Evolutionary conservation across 441 rosid genomes (phyloP).

Genomic region (Gossypium lobatum): DNA sequence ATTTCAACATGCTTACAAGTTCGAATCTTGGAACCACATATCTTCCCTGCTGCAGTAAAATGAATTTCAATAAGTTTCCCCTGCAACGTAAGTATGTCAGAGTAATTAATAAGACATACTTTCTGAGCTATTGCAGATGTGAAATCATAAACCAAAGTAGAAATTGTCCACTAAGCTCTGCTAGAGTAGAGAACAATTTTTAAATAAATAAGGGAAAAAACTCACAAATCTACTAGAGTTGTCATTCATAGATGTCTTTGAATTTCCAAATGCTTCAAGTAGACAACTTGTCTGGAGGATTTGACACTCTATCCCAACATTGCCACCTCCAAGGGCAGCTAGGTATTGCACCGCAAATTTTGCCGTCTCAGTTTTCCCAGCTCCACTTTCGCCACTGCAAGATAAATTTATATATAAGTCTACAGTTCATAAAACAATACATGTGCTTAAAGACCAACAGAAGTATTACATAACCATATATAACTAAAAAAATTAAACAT

Average conservation of each 20-base stretch:
- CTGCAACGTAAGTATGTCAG: slow-evolving; percentile 28
- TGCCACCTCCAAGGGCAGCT: slow-evolving; percentile 82
- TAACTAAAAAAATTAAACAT: background rate
- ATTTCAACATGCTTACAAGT: slow-evolving; percentile 60
- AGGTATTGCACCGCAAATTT: slow-evolving; percentile 88
- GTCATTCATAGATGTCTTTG: slow-evolving; percentile 84
- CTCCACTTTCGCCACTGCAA: slow-evolving; percentile 96
- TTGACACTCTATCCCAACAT: slow-evolving; percentile 62
- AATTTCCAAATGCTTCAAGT: slow-evolving; percentile 99
- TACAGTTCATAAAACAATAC: slow-evolving; percentile 1
- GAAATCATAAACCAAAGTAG: slow-evolving; percentile 1
- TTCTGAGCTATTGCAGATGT: background rate
- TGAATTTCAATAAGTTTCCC: slow-evolving; percentile 91
- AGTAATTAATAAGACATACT: slow-evolving; percentile 1
- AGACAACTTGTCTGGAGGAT: slow-evolving; percentile 67
- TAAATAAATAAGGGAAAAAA: slow-evolving; percentile 17
- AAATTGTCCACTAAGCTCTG: background rate
- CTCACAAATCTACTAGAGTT: slow-evolving; percentile 98
- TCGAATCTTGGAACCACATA: slow-evolving; percentile 78
- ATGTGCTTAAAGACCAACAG: slow-evolving; percentile 6
- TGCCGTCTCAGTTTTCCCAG: slow-evolving; percentile 99
- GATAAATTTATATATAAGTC: slow-evolving; percentile 12
- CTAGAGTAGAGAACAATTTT: background rate
- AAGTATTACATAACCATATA: background rate
- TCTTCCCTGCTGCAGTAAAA: slow-evolving; percentile 76